These are phyloP conservation scores for Blepharisma stoltei DNA, from an alignment of 73 alveolate genomes.

Conservation along the genomic window DNA sequence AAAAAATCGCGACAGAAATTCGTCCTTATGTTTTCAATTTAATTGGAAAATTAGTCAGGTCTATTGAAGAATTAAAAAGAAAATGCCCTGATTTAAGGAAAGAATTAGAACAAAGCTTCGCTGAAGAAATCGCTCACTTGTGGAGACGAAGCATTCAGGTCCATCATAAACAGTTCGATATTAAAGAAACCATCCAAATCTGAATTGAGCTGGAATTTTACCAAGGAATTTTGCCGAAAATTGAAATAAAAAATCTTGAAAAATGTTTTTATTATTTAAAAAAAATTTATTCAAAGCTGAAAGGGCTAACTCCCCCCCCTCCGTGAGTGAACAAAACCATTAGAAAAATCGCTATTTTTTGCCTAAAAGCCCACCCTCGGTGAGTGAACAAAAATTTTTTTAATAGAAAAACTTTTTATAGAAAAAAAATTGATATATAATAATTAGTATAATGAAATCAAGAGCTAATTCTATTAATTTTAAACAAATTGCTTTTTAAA, in stretches of 20 bases:
- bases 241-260: background rate
- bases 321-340: no score
- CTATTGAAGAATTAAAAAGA: background rate
- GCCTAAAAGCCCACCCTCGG: no score
- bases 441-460: no score
- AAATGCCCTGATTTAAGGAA: constrained; percentile 19
- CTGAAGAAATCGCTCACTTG: background rate
- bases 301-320: no score
- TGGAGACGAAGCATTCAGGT: background rate
- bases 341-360: no score
- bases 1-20: background rate
- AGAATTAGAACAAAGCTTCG: background rate
- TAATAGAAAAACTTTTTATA: no score
- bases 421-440: no score
- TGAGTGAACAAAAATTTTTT: no score
- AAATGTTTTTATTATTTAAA: constrained; percentile 2
- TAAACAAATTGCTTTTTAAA: no score
- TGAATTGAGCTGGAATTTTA: constrained; percentile 20
- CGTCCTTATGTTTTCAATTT: background rate
- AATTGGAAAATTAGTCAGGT: background rate
- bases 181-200: background rate
- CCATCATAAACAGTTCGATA: constrained; percentile 5
- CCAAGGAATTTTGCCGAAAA: background rate
- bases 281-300: constrained; percentile 13
- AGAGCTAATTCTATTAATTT: no score